Evolutionary conservation across 2,329 filamentous ascomycete species (phyloP).

Genomic region (Elsinoe batatas): DNA sequence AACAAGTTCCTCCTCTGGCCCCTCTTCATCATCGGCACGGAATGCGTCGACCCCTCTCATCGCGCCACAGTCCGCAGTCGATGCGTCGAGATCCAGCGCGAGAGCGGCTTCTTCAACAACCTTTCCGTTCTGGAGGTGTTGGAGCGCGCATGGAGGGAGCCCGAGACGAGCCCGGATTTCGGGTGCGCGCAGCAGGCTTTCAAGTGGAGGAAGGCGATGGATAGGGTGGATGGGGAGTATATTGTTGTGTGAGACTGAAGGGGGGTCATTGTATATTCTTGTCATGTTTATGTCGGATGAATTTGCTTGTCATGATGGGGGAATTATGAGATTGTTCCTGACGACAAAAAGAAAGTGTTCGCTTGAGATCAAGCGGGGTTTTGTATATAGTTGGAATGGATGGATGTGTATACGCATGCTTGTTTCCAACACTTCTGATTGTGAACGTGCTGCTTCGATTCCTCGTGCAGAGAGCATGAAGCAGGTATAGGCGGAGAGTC

Average conservation of each 20-base stretch:
- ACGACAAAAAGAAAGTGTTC: neutral
- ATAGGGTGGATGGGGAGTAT: slow-evolving; percentile 42
- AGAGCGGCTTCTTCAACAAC: slow-evolving; percentile 91
- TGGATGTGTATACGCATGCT: neutral
- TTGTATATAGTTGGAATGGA: slow-evolving; percentile 4
- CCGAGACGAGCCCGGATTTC: slow-evolving; percentile 16
- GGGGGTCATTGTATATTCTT: neutral
- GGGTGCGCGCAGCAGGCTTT: slow-evolving; percentile 30
- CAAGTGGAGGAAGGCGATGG: slow-evolving; percentile 43
- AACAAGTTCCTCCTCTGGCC: slow-evolving; percentile 93
- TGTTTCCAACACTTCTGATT: no score
- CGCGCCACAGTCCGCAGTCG: slow-evolving; percentile 68
- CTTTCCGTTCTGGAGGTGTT: slow-evolving; percentile 74
- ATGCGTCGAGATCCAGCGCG: slow-evolving; percentile 75
- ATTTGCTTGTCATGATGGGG: neutral
- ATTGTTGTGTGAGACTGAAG: slow-evolving; percentile 35
- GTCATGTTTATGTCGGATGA: neutral
- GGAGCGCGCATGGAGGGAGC: slow-evolving; percentile 64
- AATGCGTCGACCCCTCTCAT: slow-evolving; percentile 74
- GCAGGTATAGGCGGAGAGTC: no score
- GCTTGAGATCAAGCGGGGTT: neutral
- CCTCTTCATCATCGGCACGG: slow-evolving; percentile 78
- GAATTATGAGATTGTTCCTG: neutral
- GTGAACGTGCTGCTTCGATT: no score
- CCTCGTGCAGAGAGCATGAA: no score